A percentile compares a stretch with the other conserved stretches of the same genome.
Conservation (phyloP, 164 flowering plant genomes). For the Dillenia turbinata region DNA sequence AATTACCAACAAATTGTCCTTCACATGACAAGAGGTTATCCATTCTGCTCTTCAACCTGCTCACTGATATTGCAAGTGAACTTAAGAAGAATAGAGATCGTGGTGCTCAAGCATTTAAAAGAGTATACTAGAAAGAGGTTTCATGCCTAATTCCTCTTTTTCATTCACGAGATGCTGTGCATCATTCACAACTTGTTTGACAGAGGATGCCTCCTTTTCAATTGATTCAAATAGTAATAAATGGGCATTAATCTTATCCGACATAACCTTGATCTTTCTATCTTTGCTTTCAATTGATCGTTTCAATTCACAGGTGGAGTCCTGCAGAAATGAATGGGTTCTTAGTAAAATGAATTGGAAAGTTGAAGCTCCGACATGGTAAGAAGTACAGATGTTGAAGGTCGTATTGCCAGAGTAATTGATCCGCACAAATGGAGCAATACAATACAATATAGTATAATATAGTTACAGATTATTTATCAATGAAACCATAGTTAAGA, state of each 20-base stretch:
- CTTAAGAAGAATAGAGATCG: not conserved
- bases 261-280: slow-evolving; percentile 35
- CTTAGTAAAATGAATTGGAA: not conserved
- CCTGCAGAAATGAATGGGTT: slow-evolving; percentile 29
- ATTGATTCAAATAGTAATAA: slow-evolving; percentile 44
- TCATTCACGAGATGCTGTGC: slow-evolving; percentile 40
- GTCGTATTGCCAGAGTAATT: not conserved
- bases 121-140: not conserved
- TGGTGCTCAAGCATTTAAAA: not conserved
- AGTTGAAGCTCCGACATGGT: not conserved
- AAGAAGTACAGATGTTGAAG: not conserved
- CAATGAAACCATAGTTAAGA: no score
- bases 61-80: slow-evolving; percentile 30
- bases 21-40: slow-evolving; percentile 36
- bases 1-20: slow-evolving; percentile 39
- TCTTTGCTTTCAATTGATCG: slow-evolving; percentile 43
- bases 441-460: not conserved
- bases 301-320: slow-evolving; percentile 53
- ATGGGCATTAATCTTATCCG: slow-evolving; percentile 45
- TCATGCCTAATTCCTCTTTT: slow-evolving; percentile 62
- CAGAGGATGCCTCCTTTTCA: slow-evolving; percentile 46
- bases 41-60: slow-evolving; percentile 42
- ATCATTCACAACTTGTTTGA: slow-evolving; percentile 40
- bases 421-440: not conserved
- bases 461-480: not conserved